A percentile compares a stretch with the other conserved stretches of the same genome.
These are phyloP conservation scores for Onygenales sp. DNA, from an alignment of 2,329 filamentous ascomycete genomes.

Conservation along the genomic window DNA sequence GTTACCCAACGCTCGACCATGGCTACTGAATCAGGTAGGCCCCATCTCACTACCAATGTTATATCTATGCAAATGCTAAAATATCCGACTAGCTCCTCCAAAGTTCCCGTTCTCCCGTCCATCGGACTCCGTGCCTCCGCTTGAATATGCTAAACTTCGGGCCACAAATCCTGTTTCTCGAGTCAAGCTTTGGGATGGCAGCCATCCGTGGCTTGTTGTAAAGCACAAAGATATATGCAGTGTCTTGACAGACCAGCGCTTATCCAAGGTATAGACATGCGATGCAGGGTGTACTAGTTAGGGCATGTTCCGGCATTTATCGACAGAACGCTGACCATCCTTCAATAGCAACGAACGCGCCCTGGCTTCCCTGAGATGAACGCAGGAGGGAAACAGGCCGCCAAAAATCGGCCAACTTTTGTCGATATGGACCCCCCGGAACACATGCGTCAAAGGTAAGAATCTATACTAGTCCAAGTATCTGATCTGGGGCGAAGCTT, in stretches of 20 bases:
- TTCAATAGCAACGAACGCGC: constrained; percentile 27
- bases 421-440: constrained; percentile 43
- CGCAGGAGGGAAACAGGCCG: constrained; percentile 39
- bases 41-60: not conserved
- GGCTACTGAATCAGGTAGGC: not conserved
- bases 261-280: constrained; percentile 33
- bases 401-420: constrained; percentile 42
- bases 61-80: not conserved
- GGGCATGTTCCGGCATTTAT: too few relatives aligned
- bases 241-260: constrained; percentile 36
- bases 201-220: constrained; percentile 38
- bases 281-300: not conserved
- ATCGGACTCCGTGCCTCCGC: constrained; percentile 32
- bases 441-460: constrained; percentile 38
- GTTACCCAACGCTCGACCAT: not conserved
- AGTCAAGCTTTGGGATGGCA: constrained; percentile 41
- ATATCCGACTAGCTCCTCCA: constrained; percentile 4
- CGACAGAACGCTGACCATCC: not conserved
- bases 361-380: constrained; percentile 41
- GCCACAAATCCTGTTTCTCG: constrained; percentile 35
- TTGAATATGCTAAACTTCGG: constrained; percentile 37
- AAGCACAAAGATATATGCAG: constrained; percentile 40
- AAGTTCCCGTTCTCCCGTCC: constrained; percentile 33
- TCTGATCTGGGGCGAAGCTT: not conserved
- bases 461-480: not conserved